These are phyloP conservation scores for Lipomyces chichibuensis DNA, from an alignment of 805 yeast genomes.

Conservation along the genomic window DNA sequence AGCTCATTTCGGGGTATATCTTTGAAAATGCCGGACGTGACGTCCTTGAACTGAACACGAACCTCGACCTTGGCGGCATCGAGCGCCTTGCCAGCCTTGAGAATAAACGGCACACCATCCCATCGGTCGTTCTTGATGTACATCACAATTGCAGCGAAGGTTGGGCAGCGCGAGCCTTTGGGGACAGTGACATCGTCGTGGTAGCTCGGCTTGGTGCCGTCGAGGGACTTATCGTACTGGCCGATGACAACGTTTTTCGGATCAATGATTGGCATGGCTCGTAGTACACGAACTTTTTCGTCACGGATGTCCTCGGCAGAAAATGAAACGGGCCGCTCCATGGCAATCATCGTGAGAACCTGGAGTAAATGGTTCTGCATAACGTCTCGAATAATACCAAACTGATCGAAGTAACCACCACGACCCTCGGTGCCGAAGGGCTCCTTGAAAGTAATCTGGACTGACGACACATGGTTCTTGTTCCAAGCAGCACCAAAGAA, in stretches of 20 bases:
- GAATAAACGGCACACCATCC: slow-evolving; percentile 95
- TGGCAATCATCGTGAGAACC: slow-evolving; percentile 84
- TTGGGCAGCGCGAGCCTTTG: slow-evolving; percentile 79
- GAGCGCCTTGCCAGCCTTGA: slow-evolving; percentile 95
- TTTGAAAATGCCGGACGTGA: slow-evolving; percentile 77
- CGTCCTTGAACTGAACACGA: slow-evolving; percentile 87
- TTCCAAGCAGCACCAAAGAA: slow-evolving; percentile 90
- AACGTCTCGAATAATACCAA: slow-evolving; percentile 96
- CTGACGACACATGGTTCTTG: slow-evolving; percentile 70
- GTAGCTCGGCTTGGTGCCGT: slow-evolving; percentile 88
- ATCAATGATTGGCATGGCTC: slow-evolving; percentile 73
- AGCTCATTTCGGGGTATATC: slow-evolving; percentile 88
- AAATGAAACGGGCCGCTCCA: slow-evolving; percentile 94
- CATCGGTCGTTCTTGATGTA: slow-evolving; percentile 90
- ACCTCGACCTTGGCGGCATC: slow-evolving; percentile 94
- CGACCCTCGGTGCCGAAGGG: slow-evolving; percentile 99
- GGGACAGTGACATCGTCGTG: slow-evolving; percentile 89
- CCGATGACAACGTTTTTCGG: slow-evolving; percentile 74
- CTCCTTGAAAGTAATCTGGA: slow-evolving; percentile 93
- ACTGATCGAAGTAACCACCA: slow-evolving; percentile 95
- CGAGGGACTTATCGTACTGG: slow-evolving; percentile 81
- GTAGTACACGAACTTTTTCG: slow-evolving; percentile 91
- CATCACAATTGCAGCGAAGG: slow-evolving; percentile 84
- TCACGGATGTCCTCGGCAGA: slow-evolving; percentile 93
- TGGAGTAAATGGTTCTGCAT: slow-evolving; percentile 97